Base-by-base conservation (phyloP, 164 flowering plant genomes). In the Magnolia kwangsiensis region DNA sequence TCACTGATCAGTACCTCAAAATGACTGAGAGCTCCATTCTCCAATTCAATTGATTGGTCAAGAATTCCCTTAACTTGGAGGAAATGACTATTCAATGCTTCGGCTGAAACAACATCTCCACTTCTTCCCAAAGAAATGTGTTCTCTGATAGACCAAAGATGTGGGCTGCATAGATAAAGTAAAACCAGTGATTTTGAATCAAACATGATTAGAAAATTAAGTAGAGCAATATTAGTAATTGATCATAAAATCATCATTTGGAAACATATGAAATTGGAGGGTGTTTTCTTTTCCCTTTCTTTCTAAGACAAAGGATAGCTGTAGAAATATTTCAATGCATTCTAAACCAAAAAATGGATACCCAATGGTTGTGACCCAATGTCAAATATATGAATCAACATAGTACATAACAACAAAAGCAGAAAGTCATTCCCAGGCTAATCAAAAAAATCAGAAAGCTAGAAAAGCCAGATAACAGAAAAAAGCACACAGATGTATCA, bases 81-180 rank as follows among this genome's bases (percentile, higher is more conserved):
- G 76, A 94, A 94, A 72, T 88, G 85, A 74, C 79, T 69, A 80
- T 75, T 86, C 72, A 96, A 83, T 37, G 79, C 58, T 82, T 80
- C 75, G 27, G 85, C 83, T 45, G 99, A 83, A 24, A 96, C 91
- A 1, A 89, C 91, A 20, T 86, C 86, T 31, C 92, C 92, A 10
- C 66, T 78, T 77, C 72, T 83, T 81, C 97, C 99, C 72, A 96
- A 45, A 8, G 90, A 82, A 72, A 94, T 86, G 1, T 98, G 90
- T 79, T 96, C 99, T 84, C 95, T 91, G 49, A 96, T 89, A 64
- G 89, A 87, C 71, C 71, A 84, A 58, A 96, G 85, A 85, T 94
- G 98, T 59, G 99, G 99, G 71, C 99, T 94, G 88, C 76, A 76
- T 63, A 74, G 74, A 81, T 10, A 71, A 75, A 76, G 50, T 45